Percentiles rank a stretch among this genome's conserved stretches.
Evolutionary conservation across 2,329 filamentous ascomycete species (phyloP).

Genomic region (Podosphaera leucotricha): DNA sequence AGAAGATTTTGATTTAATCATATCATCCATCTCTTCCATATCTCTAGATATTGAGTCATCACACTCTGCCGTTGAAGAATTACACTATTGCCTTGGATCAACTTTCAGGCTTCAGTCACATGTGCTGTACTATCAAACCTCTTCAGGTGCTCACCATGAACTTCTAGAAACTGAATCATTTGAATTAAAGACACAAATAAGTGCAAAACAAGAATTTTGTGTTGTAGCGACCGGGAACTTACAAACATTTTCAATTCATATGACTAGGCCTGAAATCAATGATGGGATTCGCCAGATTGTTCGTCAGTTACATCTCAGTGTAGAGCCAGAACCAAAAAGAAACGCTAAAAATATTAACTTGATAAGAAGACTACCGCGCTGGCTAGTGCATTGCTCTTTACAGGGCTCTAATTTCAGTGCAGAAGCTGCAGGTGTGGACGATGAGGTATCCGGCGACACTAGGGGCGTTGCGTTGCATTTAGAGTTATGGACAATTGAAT

Average conservation of each 20-base stretch:
- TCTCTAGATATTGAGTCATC: constrained; percentile 87
- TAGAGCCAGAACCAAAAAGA: constrained; percentile 37
- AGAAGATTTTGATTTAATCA: constrained; percentile 83
- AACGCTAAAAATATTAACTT: constrained; percentile 37
- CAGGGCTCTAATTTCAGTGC: constrained; percentile 76
- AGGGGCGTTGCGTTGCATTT: constrained; percentile 69
- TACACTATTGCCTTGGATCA: constrained; percentile 69
- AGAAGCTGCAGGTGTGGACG: constrained; percentile 74
- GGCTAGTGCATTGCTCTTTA: constrained; percentile 64
- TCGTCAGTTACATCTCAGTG: constrained; percentile 50
- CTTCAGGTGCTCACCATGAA: constrained; percentile 59
- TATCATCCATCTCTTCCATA: constrained; percentile 82
- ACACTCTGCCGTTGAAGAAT: constrained; percentile 63
- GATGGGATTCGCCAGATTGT: constrained; percentile 84
- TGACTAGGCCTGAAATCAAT: constrained; percentile 80
- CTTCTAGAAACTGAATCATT: constrained; percentile 70
- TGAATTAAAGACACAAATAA: constrained; percentile 67
- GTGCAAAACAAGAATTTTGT: constrained; percentile 62
- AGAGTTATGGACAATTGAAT: constrained; percentile 72
- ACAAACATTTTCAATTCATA: constrained; percentile 69
- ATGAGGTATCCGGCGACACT: constrained; percentile 57
- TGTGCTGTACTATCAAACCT: constrained; percentile 83
- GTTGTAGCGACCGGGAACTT: constrained; percentile 60
- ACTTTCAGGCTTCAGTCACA: constrained; percentile 68
- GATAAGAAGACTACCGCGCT: constrained; percentile 54